A percentile compares a stretch with the other conserved stretches of the same genome.
Conservation (phyloP, 768 basidiomycete genomes). For the Mycena leptocephala region DNA sequence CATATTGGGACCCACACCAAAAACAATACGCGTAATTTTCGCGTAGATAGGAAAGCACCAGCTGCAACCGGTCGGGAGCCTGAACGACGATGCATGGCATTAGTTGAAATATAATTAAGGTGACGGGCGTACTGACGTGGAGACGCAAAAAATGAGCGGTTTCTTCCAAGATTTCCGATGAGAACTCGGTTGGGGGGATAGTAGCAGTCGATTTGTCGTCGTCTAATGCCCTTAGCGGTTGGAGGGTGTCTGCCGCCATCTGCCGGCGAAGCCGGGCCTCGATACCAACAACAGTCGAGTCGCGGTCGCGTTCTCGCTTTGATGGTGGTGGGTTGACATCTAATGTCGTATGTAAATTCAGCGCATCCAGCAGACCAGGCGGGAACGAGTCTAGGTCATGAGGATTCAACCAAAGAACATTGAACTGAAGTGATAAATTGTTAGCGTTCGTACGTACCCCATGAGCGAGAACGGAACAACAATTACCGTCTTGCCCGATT, state of each 20-base stretch:
- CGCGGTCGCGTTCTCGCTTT: constrained; percentile 45
- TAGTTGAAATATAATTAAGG: no score
- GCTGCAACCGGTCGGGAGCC: constrained; percentile 79
- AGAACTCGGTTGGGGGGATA: constrained; percentile 56
- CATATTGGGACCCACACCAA: constrained; percentile 90
- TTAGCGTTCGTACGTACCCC: not conserved
- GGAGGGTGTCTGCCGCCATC: constrained; percentile 84
- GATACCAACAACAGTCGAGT: constrained; percentile 38
- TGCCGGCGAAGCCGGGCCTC: constrained; percentile 76
- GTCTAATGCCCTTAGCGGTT: constrained; percentile 63
- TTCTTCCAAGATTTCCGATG: constrained; percentile 76
- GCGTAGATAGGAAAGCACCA: constrained; percentile 84
- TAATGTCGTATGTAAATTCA: constrained; percentile 59
- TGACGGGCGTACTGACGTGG: constrained; percentile 59
- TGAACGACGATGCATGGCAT: constrained; percentile 55
- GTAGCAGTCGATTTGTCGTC: constrained; percentile 42
- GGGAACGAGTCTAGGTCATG: constrained; percentile 78
- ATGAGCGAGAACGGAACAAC: constrained; percentile 8
- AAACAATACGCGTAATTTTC: constrained; percentile 85
- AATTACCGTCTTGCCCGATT: constrained; percentile 73
- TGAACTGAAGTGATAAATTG: constrained; percentile 68
- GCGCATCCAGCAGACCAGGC: constrained; percentile 71
- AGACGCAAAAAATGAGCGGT: constrained; percentile 77
- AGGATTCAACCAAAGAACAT: constrained; percentile 86
- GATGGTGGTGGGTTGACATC: constrained; percentile 37